These are phyloP conservation scores for Phytomonas sp. DNA, from an alignment of 208 protist species.

Conservation along the genomic window DNA sequence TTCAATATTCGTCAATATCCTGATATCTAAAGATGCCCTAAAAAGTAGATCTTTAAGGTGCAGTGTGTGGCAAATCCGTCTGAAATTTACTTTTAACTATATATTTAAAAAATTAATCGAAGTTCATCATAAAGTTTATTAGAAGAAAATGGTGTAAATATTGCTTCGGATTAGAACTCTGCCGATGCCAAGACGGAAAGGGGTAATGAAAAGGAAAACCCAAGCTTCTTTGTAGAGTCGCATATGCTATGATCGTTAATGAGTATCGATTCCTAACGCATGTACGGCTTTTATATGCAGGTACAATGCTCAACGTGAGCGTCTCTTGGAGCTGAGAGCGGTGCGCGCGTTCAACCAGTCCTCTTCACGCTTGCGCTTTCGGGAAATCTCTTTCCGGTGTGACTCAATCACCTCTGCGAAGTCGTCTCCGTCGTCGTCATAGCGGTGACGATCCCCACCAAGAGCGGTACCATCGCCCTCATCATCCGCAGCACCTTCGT, in stretches of 20 bases:
- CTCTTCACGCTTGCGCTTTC: slow-evolving; percentile 66
- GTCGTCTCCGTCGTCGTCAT: slow-evolving; percentile 61
- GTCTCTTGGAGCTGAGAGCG: neutral
- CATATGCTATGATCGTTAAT: neutral
- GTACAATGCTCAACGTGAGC: neutral
- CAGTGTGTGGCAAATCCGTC: neutral
- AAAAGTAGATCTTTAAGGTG: neutral
- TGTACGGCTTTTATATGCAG: neutral
- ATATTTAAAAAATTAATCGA: neutral
- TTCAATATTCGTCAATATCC: neutral
- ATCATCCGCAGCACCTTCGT: slow-evolving; percentile 21
- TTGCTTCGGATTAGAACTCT: neutral
- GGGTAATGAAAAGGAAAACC: neutral
- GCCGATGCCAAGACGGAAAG: neutral
- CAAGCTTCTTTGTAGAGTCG: neutral
- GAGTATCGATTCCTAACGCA: neutral
- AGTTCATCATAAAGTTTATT: neutral
- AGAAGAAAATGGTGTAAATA: neutral
- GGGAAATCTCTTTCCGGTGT: slow-evolving; percentile 41
- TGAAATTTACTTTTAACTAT: neutral
- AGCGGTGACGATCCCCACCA: slow-evolving; percentile 17
- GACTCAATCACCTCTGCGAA: slow-evolving; percentile 73
- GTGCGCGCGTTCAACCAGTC: slow-evolving; percentile 59
- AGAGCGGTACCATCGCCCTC: slow-evolving; percentile 26
- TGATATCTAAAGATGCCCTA: neutral